Conservation (phyloP, 768 basidiomycete genomes). For the Tylopilus subfusipes region DNA sequence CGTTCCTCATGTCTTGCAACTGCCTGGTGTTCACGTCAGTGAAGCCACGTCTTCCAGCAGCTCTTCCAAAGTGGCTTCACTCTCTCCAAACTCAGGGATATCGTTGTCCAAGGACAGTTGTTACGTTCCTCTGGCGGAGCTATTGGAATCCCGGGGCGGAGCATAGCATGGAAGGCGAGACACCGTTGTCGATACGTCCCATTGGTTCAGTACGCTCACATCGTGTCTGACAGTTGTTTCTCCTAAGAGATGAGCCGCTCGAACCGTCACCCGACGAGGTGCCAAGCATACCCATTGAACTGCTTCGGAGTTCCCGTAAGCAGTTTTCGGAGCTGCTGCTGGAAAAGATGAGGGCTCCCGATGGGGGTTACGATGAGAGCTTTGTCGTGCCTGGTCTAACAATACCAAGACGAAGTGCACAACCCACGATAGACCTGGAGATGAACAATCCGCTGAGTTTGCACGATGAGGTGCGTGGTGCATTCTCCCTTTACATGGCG, state of each 20-base stretch:
- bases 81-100: constrained; percentile 65
- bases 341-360: constrained; percentile 78
- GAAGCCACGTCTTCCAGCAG: constrained; percentile 41
- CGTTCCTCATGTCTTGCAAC: constrained; percentile 7
- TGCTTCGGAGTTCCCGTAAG: constrained; percentile 48
- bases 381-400: constrained; percentile 53
- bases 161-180: constrained; percentile 78
- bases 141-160: constrained; percentile 64
- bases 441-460: constrained; percentile 80
- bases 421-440: constrained; percentile 47
- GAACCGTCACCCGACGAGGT: constrained; percentile 43
- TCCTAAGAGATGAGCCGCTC: constrained; percentile 63
- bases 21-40: constrained; percentile 3
- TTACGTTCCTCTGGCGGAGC: constrained; percentile 41
- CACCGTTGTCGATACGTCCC: constrained; percentile 6
- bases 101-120: constrained; percentile 57
- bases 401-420: constrained; percentile 31
- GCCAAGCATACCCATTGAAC: constrained; percentile 36
- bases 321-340: constrained; percentile 56
- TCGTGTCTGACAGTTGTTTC: constrained; percentile 53
- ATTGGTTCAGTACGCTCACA: constrained; percentile 19
- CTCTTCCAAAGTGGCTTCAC: constrained; percentile 52
- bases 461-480: constrained; percentile 57
- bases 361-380: constrained; percentile 77
- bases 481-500: background rate